Percentiles rank a stretch among this genome's conserved stretches.
These are phyloP conservation scores for Zizania palustris DNA, from an alignment of 202 grass and related monocot species.

Conservation along the genomic window DNA sequence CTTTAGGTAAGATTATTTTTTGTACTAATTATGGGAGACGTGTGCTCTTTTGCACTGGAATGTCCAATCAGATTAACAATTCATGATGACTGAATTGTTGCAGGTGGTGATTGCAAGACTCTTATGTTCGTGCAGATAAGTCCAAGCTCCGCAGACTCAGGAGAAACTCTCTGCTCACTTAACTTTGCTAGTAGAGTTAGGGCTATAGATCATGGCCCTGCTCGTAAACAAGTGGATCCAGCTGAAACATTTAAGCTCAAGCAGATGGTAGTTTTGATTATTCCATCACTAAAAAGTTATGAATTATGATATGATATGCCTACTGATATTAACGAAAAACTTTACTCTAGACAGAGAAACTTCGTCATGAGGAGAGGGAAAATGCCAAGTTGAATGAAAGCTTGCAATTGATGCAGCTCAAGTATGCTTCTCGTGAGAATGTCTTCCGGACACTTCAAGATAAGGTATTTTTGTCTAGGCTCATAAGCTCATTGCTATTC, in stretches of 20 bases:
- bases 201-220: constrained; percentile 83
- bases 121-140: constrained; percentile 98
- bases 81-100: constrained; percentile 32
- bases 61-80: not conserved
- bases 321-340: constrained; percentile 30
- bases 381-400: constrained; percentile 58
- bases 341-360: constrained; percentile 63
- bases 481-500: constrained; percentile 7
- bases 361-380: constrained; percentile 73
- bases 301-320: not conserved
- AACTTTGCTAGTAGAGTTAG: constrained; percentile 94
- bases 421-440: constrained; percentile 79
- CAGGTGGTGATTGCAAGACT: constrained; percentile 98
- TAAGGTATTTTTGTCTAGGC: constrained; percentile 53
- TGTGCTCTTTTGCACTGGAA: constrained; percentile 7
- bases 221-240: constrained; percentile 77
- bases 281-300: constrained; percentile 11
- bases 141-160: constrained; percentile 81
- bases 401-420: constrained; percentile 75
- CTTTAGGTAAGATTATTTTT: constrained; percentile 64
- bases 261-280: constrained; percentile 66
- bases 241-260: constrained; percentile 83
- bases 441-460: constrained; percentile 72
- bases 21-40: constrained; percentile 2
- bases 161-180: constrained; percentile 81